Evolutionary conservation across 257 asterid genomes (phyloP).

Genomic region (Solanum pinnatisectum): DNA sequence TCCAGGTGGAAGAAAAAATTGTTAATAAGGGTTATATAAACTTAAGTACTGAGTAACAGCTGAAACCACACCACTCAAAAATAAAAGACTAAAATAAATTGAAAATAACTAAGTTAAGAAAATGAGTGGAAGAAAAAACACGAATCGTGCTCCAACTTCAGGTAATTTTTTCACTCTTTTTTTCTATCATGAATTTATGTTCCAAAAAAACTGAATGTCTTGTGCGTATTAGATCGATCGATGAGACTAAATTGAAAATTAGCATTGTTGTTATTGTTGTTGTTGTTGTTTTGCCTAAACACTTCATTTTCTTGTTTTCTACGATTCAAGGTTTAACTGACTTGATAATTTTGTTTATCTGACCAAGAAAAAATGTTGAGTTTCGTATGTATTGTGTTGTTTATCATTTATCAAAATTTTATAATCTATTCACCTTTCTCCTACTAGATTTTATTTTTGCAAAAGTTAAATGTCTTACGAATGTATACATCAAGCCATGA

Average conservation of each 20-base stretch:
- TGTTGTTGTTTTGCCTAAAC: neutral
- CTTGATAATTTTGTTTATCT: no score
- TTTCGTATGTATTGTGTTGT: neutral
- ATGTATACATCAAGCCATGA: neutral
- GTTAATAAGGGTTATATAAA: neutral
- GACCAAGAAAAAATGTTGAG: neutral
- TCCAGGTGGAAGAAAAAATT: neutral
- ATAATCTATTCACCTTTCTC: neutral
- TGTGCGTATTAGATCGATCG: neutral
- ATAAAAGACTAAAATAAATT: no score
- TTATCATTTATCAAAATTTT: no score
- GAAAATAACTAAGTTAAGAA: neutral
- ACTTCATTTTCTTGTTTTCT: no score
- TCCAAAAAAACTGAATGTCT: neutral
- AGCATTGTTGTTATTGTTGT: rapidly evolving
- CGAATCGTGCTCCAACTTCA: neutral
- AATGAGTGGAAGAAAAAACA: neutral
- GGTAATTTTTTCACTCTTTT: neutral
- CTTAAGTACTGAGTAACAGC: neutral
- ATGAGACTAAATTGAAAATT: neutral
- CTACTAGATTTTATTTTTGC: neutral
- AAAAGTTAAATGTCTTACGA: neutral
- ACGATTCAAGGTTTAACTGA: no score
- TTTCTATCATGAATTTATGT: neutral
- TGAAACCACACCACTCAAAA: neutral